Evolutionary conservation across 768 basidiomycete genomes (phyloP), one percentile per base, ranked within the genome.

Genomic region (Sarcodon sp.): DNA sequence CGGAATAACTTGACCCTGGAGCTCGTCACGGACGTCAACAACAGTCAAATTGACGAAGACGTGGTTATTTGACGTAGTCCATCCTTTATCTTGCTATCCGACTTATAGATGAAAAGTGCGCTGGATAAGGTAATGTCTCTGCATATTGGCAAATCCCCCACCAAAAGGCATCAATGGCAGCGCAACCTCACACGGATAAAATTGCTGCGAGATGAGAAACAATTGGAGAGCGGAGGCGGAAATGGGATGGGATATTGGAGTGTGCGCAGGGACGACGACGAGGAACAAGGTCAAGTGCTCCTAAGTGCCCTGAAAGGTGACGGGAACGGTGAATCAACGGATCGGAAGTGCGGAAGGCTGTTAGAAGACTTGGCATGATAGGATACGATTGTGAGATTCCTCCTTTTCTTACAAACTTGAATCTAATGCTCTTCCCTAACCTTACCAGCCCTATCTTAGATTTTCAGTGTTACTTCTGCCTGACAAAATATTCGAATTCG

Each of bases 121-220:
- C 55, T 78, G 44, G 61, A 68, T 37, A 55, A 61, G 41, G 61
- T 77, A 34, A 58, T 65, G 7, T 60, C 59, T 13, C 55, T 73
- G 16, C 75, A 78, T 53, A 61, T 65, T 32, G 60, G 60, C 35
- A 85, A 84, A 54, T 72, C 88, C 11, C 71, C 78, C 12, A 1
- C 70, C 90, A 1, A 0, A 88, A 91, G 55, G 77, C 82, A 2
- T 78, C 80, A 7, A 72, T 83, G 1, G 84, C 87, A 0, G 81
- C 87, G 1, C 89, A 91, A 56, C 67, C 90, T 1, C 87, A 91
- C 56, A 87, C 89, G 0, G 63, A 86, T 87, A 1, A 86, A 91
- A 58, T 66, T 90, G 27, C 77, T 82, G 11, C 71, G 71, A 45
- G 64, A 61, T 15, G 63, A 66, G 33, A 53, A 57, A 15, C 54